A percentile compares a stretch with the other conserved stretches of the same genome.
Conservation (phyloP, 2,329 filamentous ascomycete genomes). For the Neofusicoccum sp. region DNA sequence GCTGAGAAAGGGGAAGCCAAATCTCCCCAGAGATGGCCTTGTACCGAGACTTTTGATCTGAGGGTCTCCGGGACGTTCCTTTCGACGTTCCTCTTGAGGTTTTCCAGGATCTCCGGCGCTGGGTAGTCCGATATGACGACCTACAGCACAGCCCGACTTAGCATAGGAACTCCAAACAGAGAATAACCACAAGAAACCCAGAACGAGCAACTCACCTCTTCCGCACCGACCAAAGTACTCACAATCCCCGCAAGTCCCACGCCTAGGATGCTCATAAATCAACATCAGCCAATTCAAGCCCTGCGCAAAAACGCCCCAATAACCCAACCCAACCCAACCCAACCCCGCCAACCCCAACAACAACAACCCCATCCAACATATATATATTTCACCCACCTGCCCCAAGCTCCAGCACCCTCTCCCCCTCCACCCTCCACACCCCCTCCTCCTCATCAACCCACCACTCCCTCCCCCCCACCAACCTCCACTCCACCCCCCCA, state of each 20-base stretch:
- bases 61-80: slow-evolving; percentile 49
- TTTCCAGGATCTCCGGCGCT: slow-evolving; percentile 56
- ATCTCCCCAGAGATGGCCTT: slow-evolving; percentile 66
- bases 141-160: slow-evolving; percentile 35
- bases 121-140: slow-evolving; percentile 69
- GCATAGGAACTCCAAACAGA: not conserved
- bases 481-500: slow-evolving; percentile 13
- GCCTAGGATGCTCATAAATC: slow-evolving; percentile 27
- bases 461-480: slow-evolving; percentile 26
- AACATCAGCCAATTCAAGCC: slow-evolving; percentile 21
- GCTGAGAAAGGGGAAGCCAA: slow-evolving; percentile 43
- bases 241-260: slow-evolving; percentile 50
- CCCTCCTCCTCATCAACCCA: slow-evolving; percentile 33
- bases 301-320: slow-evolving; percentile 7
- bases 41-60: slow-evolving; percentile 42
- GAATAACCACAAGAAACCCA: not conserved
- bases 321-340: no score
- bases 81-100: slow-evolving; percentile 57
- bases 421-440: slow-evolving; percentile 49
- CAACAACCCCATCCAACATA: slow-evolving; percentile 28
- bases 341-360: slow-evolving; percentile 47
- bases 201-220: slow-evolving; percentile 33
- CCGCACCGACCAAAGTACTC: slow-evolving; percentile 44
- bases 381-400: slow-evolving; percentile 55
- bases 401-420: slow-evolving; percentile 63